Base-by-base conservation (phyloP, 129 eudicot species). In the Gnaphalium uliginosum region DNA sequence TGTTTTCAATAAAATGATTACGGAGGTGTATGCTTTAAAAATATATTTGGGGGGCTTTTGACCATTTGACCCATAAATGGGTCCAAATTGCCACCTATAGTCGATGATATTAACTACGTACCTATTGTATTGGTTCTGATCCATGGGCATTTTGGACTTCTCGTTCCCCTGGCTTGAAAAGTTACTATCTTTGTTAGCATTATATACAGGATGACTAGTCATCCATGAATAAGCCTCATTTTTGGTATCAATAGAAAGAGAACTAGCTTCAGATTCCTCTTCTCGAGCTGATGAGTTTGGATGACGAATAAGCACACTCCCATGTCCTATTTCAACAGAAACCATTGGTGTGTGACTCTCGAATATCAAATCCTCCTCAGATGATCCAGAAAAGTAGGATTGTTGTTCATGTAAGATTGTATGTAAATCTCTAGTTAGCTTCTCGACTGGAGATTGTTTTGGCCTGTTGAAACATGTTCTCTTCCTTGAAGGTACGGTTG, bases 251-350 rank as follows among this genome's bases (percentile, higher is more conserved):
- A 86, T 64, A 50, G 96, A 82, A 84, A 87, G 87, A 35, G 96
- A 90, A 87, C 91, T 90, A 29, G 96, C 97, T 86, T 88, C 97
- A 48, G 91, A 88, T 80, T 91, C 97, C 74, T 91, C 94, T 29
- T 63, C 68, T 15, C 68, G 68, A 4, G 68, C 22, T 41, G 89
- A 72, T 56, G 89, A 75, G 37, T 83, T 84, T 19, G 97, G 97
- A 70, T 91, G 97, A 78, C 91, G 75, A 61, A 91, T 86, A 18
- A 91, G 97, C 18, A 91, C 91, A 83, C 94, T 88, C 64, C 97
- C 97, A 84, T 90, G 94, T 71, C 97, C 97, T 75, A 88, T 86
- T 86, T 90, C 97, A 71, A 90, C 97, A 30, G 97, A 90, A 25
- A 86, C 97, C 97, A 90, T 88, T 4, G 97, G 91, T 60, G 83